These are phyloP conservation scores for Mortierella polycephala DNA, from an alignment of 371 early-diverging fungal species.

Conservation along the genomic window DNA sequence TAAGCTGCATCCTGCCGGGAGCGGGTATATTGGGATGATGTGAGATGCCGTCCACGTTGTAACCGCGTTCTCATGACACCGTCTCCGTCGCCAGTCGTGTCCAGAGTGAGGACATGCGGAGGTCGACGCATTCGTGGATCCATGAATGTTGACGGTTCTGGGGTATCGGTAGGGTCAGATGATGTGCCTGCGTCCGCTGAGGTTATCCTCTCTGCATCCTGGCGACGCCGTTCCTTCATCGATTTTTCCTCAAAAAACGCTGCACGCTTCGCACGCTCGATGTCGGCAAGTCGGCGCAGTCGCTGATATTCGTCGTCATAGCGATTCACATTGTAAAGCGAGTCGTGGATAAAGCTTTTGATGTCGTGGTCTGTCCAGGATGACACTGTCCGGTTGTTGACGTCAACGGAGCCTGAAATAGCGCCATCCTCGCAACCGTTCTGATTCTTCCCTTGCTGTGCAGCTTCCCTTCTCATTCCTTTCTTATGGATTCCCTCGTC, in stretches of 20 bases:
- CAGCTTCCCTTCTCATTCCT: too few species aligned
- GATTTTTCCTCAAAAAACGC: conserved; percentile 29
- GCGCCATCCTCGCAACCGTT: neutral
- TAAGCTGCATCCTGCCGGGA: neutral
- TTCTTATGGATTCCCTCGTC: conserved; percentile 1
- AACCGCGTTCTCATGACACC: neutral
- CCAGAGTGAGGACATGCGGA: neutral
- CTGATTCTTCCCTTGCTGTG: neutral
- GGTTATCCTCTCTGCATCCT: conserved; percentile 8
- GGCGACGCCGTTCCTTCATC: conserved; percentile 17
- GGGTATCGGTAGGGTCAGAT: neutral
- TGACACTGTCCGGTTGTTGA: neutral
- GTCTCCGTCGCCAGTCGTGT: neutral
- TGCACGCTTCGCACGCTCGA: conserved; percentile 30
- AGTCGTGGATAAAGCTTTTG: conserved; percentile 35
- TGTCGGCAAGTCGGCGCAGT: conserved; percentile 32
- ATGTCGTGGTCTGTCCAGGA: conserved; percentile 27
- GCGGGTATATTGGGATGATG: conserved; percentile 27
- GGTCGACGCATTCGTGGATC: conserved; percentile 16
- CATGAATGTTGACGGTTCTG: neutral
- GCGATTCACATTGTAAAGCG: conserved; percentile 44
- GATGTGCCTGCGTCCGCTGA: neutral
- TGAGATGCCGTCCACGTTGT: conserved; percentile 7
- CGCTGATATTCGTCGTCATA: conserved; percentile 49
- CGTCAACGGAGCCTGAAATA: neutral